A percentile compares a stretch with the other conserved stretches of the same genome.
Evolutionary conservation across 2,329 filamentous ascomycete species (phyloP).

Genomic region (Penicillium sp.): DNA sequence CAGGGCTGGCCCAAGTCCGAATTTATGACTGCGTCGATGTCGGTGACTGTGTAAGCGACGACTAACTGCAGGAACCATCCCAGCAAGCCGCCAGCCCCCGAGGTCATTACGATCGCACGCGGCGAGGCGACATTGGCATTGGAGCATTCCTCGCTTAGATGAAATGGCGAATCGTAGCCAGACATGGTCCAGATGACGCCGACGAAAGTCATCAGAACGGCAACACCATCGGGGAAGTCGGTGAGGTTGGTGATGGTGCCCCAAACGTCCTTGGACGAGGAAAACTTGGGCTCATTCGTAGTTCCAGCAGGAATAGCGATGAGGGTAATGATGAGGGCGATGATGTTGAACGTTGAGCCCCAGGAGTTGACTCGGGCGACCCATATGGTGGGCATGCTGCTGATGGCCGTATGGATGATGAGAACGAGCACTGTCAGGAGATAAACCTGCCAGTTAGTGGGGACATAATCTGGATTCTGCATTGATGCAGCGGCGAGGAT

Average conservation of each 20-base stretch:
- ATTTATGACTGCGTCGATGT: conserved; percentile 51
- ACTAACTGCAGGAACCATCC: conserved; percentile 66
- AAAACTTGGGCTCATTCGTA: conserved; percentile 51
- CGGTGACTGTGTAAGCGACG: conserved; percentile 61
- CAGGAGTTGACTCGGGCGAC: conserved; percentile 62
- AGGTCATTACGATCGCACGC: conserved; percentile 63
- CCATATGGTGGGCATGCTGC: conserved; percentile 62
- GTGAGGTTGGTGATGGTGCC: conserved; percentile 58
- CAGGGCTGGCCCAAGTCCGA: conserved; percentile 61
- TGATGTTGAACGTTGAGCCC: conserved; percentile 62
- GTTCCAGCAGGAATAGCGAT: conserved; percentile 59
- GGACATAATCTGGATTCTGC: conserved; percentile 55
- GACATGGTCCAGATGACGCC: conserved; percentile 62
- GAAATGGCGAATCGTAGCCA: conserved; percentile 61
- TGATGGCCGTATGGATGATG: conserved; percentile 58
- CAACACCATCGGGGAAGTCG: conserved; percentile 58
- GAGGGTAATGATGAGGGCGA: conserved; percentile 56
- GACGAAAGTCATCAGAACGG: conserved; percentile 63
- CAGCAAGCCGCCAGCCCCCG: conserved; percentile 55
- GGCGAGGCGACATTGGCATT: conserved; percentile 63
- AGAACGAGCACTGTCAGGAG: conserved; percentile 59
- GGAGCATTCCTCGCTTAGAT: conserved; percentile 65
- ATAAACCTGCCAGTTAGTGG: conserved; percentile 58
- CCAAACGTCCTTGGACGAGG: conserved; percentile 53
- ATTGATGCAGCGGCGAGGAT: conserved; percentile 63